These are phyloP conservation scores for Mycotypha africana DNA, from an alignment of 371 early-diverging fungal genomes.

Conservation along the genomic window DNA sequence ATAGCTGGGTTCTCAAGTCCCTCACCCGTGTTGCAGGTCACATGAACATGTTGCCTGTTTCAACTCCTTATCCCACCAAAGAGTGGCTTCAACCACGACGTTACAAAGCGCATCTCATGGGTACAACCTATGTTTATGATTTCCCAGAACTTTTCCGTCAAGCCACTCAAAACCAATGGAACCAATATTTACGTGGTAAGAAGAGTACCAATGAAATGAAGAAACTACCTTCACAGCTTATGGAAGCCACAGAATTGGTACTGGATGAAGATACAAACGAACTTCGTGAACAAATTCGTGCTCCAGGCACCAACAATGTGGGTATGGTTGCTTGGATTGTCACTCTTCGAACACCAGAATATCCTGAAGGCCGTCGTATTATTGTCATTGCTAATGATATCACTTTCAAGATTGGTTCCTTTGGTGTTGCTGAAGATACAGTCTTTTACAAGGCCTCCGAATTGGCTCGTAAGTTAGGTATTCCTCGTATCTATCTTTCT, in stretches of 20 bases:
- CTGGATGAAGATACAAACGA: constrained; percentile 71
- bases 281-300: constrained; percentile 77
- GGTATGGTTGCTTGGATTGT: constrained; percentile 98
- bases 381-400: constrained; percentile 98
- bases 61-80: constrained; percentile 87
- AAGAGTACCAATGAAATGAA: constrained; percentile 36
- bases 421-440: constrained; percentile 91
- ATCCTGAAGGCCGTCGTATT: constrained; percentile 82
- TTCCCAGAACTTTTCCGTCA: constrained; percentile 95
- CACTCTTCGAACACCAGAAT: constrained; percentile 89
- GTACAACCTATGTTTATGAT: constrained; percentile 97
- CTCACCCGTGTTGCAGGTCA: constrained; percentile 67
- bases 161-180: constrained; percentile 74
- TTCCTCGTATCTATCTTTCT: constrained; percentile 95
- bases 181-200: constrained; percentile 17
- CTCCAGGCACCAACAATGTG: constrained; percentile 85
- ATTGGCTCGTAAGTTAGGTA: constrained; percentile 77
- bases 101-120: constrained; percentile 96
- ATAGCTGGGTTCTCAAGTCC: constrained; percentile 74
- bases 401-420: constrained; percentile 95
- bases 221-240: constrained; percentile 61
- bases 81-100: constrained; percentile 95
- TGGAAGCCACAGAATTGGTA: constrained; percentile 83
- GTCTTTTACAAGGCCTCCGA: constrained; percentile 93
- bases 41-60: constrained; percentile 79